These are phyloP conservation scores for Fomitopsis palustris DNA, from an alignment of 1,284 basidiomycete species.

Conservation along the genomic window DNA sequence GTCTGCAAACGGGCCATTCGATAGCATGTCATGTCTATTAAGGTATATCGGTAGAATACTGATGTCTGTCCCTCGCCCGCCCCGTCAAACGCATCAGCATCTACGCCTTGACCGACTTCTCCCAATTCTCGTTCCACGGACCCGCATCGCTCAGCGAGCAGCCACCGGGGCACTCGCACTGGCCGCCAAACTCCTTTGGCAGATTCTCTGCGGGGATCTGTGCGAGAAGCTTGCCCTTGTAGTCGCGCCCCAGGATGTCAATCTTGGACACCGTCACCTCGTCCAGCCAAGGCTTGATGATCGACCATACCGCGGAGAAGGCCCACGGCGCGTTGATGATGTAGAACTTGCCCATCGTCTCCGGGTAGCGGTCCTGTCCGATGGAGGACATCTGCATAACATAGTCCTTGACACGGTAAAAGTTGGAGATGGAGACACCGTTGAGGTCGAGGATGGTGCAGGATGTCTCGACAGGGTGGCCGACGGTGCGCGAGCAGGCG, in stretches of 20 bases:
- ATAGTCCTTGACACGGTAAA: conserved; percentile 93
- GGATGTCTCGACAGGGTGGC: conserved; percentile 93
- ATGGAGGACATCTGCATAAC: conserved; percentile 78
- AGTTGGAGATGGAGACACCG: conserved; percentile 79
- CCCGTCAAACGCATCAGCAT: neutral
- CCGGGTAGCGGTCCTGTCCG: conserved; percentile 91
- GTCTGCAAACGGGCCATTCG: neutral
- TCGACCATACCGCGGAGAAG: conserved; percentile 85
- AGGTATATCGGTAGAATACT: conserved; percentile 7
- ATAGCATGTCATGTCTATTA: conserved; percentile 6
- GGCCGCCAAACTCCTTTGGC: conserved; percentile 84
- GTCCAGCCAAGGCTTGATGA: conserved; percentile 95
- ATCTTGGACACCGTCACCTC: conserved; percentile 94
- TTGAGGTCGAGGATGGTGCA: conserved; percentile 97
- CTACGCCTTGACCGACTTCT: neutral
- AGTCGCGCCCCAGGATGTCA: conserved; percentile 69
- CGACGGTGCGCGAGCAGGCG: conserved; percentile 70
- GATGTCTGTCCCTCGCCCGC: conserved; percentile 1
- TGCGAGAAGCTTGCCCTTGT: conserved; percentile 66
- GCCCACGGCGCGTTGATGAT: conserved; percentile 95
- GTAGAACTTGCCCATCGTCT: conserved; percentile 96
- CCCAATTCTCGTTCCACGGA: conserved; percentile 72
- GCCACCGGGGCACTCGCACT: conserved; percentile 74
- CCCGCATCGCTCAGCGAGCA: conserved; percentile 91
- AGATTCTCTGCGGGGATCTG: conserved; percentile 86